Conservation (phyloP, 139 green algal genomes). For the Coccomyxa sp. region DNA sequence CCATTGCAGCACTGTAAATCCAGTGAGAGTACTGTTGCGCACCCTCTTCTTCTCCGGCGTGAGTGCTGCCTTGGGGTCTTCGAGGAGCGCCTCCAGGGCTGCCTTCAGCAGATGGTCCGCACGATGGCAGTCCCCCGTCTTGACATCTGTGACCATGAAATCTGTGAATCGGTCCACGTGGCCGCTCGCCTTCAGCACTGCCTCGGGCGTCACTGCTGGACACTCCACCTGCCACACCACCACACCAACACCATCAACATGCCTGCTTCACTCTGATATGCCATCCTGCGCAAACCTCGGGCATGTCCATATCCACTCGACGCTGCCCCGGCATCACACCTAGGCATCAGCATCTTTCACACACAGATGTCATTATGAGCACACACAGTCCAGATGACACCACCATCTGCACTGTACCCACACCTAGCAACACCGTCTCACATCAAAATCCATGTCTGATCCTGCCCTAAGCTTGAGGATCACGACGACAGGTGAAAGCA, state of each 20-base stretch:
- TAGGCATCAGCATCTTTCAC: too few species aligned
- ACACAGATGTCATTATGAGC: too few species aligned
- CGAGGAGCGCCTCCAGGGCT: conserved; percentile 72
- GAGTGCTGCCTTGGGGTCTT: conserved; percentile 63
- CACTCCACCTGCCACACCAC: conserved; percentile 81
- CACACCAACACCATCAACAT: neutral
- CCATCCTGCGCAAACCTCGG: neutral
- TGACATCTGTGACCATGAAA: conserved; percentile 94
- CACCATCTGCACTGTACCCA: too few species aligned
- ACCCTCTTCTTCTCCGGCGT: conserved; percentile 42
- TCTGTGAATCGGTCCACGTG: conserved; percentile 98
- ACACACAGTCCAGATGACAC: too few species aligned
- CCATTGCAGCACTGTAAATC: too few species aligned
- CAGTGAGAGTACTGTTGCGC: neutral
- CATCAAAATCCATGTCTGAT: too few species aligned
- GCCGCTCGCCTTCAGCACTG: conserved; percentile 88
- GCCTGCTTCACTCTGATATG: neutral
- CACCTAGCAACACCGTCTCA: too few species aligned
- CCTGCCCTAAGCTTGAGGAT: too few species aligned
- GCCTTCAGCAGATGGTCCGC: conserved; percentile 95
- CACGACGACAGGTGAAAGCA: too few species aligned
- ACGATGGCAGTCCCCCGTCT: conserved; percentile 84
- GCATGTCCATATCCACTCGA: neutral
- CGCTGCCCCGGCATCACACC: too few species aligned
- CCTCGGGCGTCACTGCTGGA: conserved; percentile 93